Base-by-base conservation (phyloP, 1,284 basidiomycete genomes). In the Sutorius eximius region DNA sequence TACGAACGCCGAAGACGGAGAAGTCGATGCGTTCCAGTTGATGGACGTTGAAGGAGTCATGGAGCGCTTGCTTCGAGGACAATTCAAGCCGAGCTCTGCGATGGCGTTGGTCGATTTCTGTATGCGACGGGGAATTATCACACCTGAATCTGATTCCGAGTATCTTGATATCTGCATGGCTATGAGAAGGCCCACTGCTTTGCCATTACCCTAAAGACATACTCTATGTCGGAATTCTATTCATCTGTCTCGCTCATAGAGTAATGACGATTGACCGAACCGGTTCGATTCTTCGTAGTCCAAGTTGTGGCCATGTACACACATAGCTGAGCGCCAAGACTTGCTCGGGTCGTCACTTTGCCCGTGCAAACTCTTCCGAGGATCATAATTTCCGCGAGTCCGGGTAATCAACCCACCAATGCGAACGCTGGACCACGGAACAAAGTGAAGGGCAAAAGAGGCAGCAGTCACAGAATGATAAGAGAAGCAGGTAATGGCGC, bases 61-160 rank as follows among this genome's bases (percentile, higher is more conserved):
- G 49, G 61, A 71, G 3, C 71, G 70, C 18, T 62, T 83, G 8
- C 59, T 76, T 5, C 63, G 66, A 5, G 72, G 73, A 27, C 64
- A 71, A 51, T 83, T 82, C 72, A 83, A 83, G 60, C 74, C 80
- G 9, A 82, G 80, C 59, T 82, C 79, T 55, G 82, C 78, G 8
- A 65, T 82, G 57, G 77, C 79, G 6, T 68, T 82, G 45, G 68
- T 82, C 24, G 78, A 82, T 58, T 83, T 83, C 61, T 68, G 81
- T 56, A 67, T 82, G 43, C 71, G 80, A 47, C 79, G 79, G 52
- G 79, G 79, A 2, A 67, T 77, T 42, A 66, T 82, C 33, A 80
- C 79, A 1, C 77, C 59, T 69, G 62, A 65, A 48, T 61, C 75
- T 29, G 81, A 83, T 61, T 68, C 73, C 8, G 63, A 58, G 27